phyloP scores from a whole-genome alignment of 306 rosid species.

The Sesbania bispinosa region DNA sequence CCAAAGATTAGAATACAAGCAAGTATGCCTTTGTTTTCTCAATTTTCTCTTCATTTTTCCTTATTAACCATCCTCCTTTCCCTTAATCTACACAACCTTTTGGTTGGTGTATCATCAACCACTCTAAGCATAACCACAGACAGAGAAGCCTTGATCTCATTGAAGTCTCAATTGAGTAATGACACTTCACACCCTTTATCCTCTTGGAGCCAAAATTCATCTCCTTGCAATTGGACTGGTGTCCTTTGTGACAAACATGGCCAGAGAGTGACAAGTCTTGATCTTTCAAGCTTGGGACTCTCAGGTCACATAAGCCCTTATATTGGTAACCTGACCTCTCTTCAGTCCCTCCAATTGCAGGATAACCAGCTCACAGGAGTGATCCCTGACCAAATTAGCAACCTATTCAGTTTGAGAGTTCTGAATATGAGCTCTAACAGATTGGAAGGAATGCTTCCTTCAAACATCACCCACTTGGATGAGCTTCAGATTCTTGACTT shows the following conservation, averaged over 20 bases:
- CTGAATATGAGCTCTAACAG: conserved; percentile 55
- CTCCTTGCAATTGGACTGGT: conserved; percentile 69
- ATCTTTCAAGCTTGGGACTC: conserved; percentile 49
- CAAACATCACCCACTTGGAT: conserved; percentile 39
- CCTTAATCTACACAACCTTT: neutral
- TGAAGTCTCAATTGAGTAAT: conserved; percentile 39
- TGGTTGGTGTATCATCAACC: conserved; percentile 31
- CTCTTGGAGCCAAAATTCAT: conserved; percentile 45
- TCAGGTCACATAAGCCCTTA: conserved; percentile 48
- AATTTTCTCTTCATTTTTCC: neutral
- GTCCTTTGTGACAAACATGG: conserved; percentile 40
- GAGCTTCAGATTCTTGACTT: conserved; percentile 50
- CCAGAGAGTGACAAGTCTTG: conserved; percentile 43
- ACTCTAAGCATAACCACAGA: conserved; percentile 44
- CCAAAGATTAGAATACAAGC: neutral
- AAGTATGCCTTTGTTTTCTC: conserved; percentile 36
- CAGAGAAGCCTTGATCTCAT: conserved; percentile 55
- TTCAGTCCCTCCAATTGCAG: conserved; percentile 45
- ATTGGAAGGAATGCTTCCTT: conserved; percentile 41
- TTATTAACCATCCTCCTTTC: neutral
- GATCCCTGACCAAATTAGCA: conserved; percentile 50
- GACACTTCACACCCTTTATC: conserved; percentile 28
- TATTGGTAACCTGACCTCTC: conserved; percentile 58
- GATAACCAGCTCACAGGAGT: conserved; percentile 44
- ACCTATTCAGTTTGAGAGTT: conserved; percentile 37